A percentile compares a stretch with the other conserved stretches of the same genome.
phyloP scores from a whole-genome alignment of 371 early-diverging fungal genomes.

The Haplosporangium sp. region DNA sequence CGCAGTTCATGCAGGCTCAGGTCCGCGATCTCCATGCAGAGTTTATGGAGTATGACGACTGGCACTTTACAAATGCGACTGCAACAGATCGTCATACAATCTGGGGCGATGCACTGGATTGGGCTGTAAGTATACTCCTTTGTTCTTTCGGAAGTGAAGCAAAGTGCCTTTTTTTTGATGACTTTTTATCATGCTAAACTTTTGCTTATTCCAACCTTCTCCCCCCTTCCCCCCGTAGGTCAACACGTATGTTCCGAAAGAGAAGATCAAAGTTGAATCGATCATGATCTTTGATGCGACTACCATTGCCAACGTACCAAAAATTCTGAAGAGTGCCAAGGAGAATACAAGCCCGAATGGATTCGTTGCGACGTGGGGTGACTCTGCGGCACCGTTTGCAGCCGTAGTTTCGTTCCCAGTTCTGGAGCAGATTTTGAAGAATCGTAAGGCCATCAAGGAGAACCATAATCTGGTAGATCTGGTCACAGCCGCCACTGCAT shows the following conservation, averaged over 20 bases:
- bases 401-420: constrained; percentile 31
- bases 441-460: constrained; percentile 6
- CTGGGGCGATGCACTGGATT: constrained; percentile 45
- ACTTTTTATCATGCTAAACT: background rate
- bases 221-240: constrained; percentile 14
- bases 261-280: constrained; percentile 35
- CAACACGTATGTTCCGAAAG: constrained; percentile 37
- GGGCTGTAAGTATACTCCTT: constrained; percentile 38
- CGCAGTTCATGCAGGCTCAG: constrained; percentile 55
- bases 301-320: constrained; percentile 34
- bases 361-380: constrained; percentile 35
- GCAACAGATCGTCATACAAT: constrained; percentile 56
- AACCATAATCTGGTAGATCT: constrained; percentile 26
- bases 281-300: constrained; percentile 47
- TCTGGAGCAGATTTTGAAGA: constrained; percentile 19
- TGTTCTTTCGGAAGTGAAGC: background rate
- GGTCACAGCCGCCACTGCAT: constrained; percentile 49
- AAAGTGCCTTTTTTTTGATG: background rate
- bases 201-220: background rate
- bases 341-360: background rate
- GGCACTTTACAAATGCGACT: constrained; percentile 48
- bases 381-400: constrained; percentile 23
- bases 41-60: constrained; percentile 67
- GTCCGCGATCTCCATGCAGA: constrained; percentile 62
- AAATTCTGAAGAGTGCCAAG: constrained; percentile 21